These are phyloP conservation scores for Kazachstania kunashirensis DNA, from an alignment of 805 yeast species.

Conservation along the genomic window DNA sequence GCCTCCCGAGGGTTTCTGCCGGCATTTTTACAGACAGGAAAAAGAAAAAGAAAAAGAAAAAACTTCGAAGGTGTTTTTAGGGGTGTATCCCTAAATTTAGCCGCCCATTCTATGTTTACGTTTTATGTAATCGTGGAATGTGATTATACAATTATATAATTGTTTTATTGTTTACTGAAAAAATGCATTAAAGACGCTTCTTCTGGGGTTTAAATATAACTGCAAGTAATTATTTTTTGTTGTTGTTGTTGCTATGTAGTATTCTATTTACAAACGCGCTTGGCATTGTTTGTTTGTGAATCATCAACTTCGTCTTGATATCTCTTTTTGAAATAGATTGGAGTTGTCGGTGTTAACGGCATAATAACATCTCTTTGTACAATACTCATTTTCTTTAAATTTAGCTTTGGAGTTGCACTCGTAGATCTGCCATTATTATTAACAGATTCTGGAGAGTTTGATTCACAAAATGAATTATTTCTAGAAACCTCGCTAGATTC, in stretches of 20 bases:
- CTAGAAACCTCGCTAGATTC: background rate
- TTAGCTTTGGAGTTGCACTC: background rate
- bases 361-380: constrained; percentile 4
- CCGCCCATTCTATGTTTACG: background rate
- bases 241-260: background rate
- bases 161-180: too few relatives aligned
- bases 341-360: constrained; percentile 21
- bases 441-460: background rate
- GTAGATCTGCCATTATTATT: too few relatives aligned
- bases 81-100: constrained; percentile 2
- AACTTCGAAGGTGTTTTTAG: too few relatives aligned
- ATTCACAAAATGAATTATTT: background rate
- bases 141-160: too few relatives aligned
- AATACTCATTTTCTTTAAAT: background rate
- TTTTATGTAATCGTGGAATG: background rate
- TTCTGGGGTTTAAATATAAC: background rate
- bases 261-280: constrained; percentile 3
- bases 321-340: constrained; percentile 10
- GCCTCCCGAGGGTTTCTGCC: too few relatives aligned
- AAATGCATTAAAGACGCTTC: background rate
- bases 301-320: background rate
- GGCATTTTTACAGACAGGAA: too few relatives aligned
- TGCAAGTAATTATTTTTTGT: background rate
- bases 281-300: background rate
- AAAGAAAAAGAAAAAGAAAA: too few relatives aligned